Evolutionary conservation across 108 stramenopile genomes (phyloP).

Genomic region (Skeletonema grethae): DNA sequence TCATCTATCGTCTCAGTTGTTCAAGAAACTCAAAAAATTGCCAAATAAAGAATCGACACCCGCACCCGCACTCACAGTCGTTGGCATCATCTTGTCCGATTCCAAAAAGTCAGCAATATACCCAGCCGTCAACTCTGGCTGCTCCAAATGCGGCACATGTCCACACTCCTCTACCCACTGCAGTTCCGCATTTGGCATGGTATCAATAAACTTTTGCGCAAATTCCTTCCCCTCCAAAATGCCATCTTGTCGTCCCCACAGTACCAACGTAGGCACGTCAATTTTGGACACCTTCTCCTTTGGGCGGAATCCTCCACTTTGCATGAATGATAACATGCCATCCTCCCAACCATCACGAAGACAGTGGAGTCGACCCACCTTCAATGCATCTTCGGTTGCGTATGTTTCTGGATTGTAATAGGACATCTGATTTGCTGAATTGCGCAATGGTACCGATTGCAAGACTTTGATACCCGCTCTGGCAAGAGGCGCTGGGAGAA

Average conservation of each 20-base stretch:
- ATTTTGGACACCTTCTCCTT: conserved; percentile 70
- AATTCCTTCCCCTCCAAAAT: conserved; percentile 84
- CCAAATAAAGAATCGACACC: not conserved
- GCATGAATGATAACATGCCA: conserved; percentile 82
- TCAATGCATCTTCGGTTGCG: conserved; percentile 90
- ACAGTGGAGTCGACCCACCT: conserved; percentile 84
- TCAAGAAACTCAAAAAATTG: conserved; percentile 1
- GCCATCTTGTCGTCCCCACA: conserved; percentile 95
- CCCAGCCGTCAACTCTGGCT: conserved; percentile 78
- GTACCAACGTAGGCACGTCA: conserved; percentile 65
- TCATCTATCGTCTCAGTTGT: not conserved
- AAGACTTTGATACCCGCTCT: conserved; percentile 77
- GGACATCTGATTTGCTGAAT: conserved; percentile 83
- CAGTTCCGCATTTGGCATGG: conserved; percentile 72
- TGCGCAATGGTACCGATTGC: conserved; percentile 72
- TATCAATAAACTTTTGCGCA: conserved; percentile 82
- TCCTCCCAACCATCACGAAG: conserved; percentile 86
- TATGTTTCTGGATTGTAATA: conserved; percentile 73
- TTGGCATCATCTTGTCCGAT: not conserved
- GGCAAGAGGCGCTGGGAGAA: conserved; percentile 70
- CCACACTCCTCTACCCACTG: conserved; percentile 93
- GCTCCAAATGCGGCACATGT: conserved; percentile 93
- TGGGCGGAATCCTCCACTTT: conserved; percentile 86
- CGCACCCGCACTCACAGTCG: not conserved
- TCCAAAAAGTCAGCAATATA: conserved; percentile 72